Evolutionary conservation across 176 grass and related monocot species (phyloP).

Genomic region (Paspalum vaginatum): DNA sequence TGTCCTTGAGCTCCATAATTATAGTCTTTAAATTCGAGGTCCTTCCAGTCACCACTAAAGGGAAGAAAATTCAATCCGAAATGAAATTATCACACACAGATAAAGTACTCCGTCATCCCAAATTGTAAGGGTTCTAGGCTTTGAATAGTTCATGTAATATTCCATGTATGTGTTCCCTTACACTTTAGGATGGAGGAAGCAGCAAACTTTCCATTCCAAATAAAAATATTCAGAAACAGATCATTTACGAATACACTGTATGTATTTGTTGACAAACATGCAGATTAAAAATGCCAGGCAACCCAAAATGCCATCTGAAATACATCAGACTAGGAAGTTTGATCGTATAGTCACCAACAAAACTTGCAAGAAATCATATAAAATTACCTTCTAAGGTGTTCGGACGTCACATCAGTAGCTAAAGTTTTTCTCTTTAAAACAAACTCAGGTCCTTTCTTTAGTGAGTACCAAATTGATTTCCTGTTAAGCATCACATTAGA

Average conservation of each 20-base stretch:
- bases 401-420: conserved; percentile 89
- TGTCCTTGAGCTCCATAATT: conserved; percentile 81
- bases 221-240: background rate
- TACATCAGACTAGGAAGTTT: background rate
- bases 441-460: conserved; percentile 91
- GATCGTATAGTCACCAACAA: background rate
- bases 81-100: background rate
- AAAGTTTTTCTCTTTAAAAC: conserved; percentile 81
- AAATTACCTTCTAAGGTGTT: conserved; percentile 87
- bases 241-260: background rate
- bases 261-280: background rate
- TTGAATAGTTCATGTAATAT: no score
- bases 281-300: background rate
- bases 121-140: no score
- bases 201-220: background rate
- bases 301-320: conserved; percentile 6
- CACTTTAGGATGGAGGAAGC: no score
- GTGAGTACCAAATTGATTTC: conserved; percentile 71
- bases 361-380: conserved; percentile 7
- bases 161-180: no score
- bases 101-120: background rate
- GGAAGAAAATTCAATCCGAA: conserved; percentile 7
- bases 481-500: conserved; percentile 50
- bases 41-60: conserved; percentile 93
- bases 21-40: conserved; percentile 91